These are phyloP conservation scores for Pholiota molesta DNA, from an alignment of 768 basidiomycete species.

Conservation along the genomic window DNA sequence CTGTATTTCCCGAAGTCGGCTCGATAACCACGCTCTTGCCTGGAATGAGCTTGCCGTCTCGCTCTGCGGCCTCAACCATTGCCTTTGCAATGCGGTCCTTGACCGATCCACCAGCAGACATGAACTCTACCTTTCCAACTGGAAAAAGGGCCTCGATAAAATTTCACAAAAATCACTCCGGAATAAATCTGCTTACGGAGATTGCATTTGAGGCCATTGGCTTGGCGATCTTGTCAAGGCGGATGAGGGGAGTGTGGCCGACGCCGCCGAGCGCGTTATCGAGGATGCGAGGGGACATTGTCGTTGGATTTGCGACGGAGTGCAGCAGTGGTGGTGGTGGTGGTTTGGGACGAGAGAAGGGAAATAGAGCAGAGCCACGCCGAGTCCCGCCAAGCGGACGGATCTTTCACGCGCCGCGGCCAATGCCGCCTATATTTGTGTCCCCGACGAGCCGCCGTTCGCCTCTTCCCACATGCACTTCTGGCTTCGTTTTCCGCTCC, in stretches of 20 bases:
- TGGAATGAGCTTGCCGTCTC: constrained; percentile 80
- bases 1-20: constrained; percentile 95
- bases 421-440: neutral
- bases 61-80: constrained; percentile 96
- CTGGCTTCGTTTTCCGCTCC: too few relatives aligned
- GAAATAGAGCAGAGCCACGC: constrained; percentile 2
- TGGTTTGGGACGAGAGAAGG: neutral
- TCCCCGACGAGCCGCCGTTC: neutral
- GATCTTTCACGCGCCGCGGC: constrained; percentile 3
- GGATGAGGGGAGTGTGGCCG: constrained; percentile 89
- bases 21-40: constrained; percentile 94
- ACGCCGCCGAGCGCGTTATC: constrained; percentile 84
- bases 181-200: constrained; percentile 59
- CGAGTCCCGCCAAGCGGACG: constrained; percentile 7
- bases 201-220: constrained; percentile 85
- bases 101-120: constrained; percentile 90
- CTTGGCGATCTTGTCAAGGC: constrained; percentile 79
- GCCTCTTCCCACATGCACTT: neutral
- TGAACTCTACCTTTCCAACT: constrained; percentile 92
- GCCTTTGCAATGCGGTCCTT: constrained; percentile 97
- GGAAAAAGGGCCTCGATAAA: constrained; percentile 7
- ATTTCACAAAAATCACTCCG: constrained; percentile 1
- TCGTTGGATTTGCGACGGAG: constrained; percentile 11
- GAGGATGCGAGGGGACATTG: constrained; percentile 56
- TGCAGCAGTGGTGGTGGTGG: neutral